Base-by-base conservation (phyloP, 2,329 filamentous ascomycete species). In the Penicillium decumbens region DNA sequence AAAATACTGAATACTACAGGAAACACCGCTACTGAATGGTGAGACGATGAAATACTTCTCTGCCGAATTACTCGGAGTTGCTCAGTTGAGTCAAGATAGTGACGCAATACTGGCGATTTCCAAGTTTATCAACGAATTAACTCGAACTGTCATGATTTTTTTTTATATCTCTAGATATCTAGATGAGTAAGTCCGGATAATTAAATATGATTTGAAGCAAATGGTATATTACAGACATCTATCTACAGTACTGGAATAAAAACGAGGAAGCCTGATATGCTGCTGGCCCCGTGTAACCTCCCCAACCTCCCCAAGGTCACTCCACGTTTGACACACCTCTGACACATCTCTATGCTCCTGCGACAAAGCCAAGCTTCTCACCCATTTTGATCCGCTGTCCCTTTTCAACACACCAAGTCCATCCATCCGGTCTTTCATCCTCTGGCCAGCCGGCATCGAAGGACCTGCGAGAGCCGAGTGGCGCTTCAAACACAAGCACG, bases 401-500 rank as follows among this genome's bases (percentile, higher is more conserved):
- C 71, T 89, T 89, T 65, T 92, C 82, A 42, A 97, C 86, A 25
- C 78, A 79, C 92, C 93, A 98, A 53, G 78, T 81, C 81, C 89
- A 97, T 0, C 90, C 90, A 12, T 80, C 81, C 50, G 77, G 81
- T 46, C 79, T 73, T 44, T 78, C 74, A 1, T 76, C 77, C 18
- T 75, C 77, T 49, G 76, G 77, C 68, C 80, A 83, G 1, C 83
- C 80, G 47, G 82, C 78, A 58, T 85, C 82, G 37, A 83, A 75
- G 56, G 73, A 80, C 43, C 77, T 76, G 39, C 77, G 66, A 25
- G 71, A 63, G 12, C 81, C 81, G 60, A 84, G 82, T 0, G 93
- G 93, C 10, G 93, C 93, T 73, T 98, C 95, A 66, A 98, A 98
- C 0, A 98, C 90, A 45, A 98, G 77, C 33, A 98, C 93, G 58